phyloP scores from a whole-genome alignment of 2,329 filamentous ascomycete species.

The Diaporthe nobilis region DNA sequence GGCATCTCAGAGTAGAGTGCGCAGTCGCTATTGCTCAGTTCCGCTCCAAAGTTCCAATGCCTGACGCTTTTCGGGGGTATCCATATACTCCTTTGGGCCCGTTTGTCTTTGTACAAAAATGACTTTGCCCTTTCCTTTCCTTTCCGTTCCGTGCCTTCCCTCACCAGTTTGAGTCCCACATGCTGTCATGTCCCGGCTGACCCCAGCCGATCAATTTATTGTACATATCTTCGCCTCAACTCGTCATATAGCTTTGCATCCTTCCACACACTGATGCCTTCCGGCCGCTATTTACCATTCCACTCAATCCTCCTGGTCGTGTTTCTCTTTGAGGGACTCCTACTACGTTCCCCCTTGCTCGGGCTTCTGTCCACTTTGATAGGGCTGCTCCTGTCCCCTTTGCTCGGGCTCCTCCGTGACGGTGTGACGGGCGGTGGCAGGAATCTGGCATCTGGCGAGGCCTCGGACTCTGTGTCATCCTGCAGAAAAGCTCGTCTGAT shows the following conservation, averaged over 20 bases:
- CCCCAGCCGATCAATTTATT: neutral
- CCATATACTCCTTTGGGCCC: constrained; percentile 2
- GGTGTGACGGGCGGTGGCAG: constrained; percentile 63
- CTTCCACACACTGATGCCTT: too few relatives aligned
- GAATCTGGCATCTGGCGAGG: constrained; percentile 59
- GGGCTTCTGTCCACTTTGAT: constrained; percentile 58
- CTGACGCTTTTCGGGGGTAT: constrained; percentile 22
- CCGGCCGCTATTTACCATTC: neutral
- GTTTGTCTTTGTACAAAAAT: neutral
- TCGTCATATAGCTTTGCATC: neutral
- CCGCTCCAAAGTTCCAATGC: neutral
- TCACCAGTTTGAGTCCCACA: neutral
- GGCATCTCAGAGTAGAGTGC: neutral
- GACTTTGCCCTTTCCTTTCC: neutral
- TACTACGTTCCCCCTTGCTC: constrained; percentile 53
- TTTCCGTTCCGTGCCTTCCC: neutral
- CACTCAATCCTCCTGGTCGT: constrained; percentile 14
- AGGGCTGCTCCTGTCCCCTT: constrained; percentile 65
- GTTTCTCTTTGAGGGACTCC: neutral
- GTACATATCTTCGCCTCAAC: neutral
- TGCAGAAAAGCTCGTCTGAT: constrained; percentile 56
- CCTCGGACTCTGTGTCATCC: constrained; percentile 67
- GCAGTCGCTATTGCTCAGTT: neutral
- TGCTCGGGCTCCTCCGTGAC: constrained; percentile 64
- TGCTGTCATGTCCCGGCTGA: neutral